Percentiles rank a stretch among this genome's conserved stretches.
These are phyloP conservation scores for Monascus ruber DNA, from an alignment of 2,329 filamentous ascomycete species.

Conservation along the genomic window DNA sequence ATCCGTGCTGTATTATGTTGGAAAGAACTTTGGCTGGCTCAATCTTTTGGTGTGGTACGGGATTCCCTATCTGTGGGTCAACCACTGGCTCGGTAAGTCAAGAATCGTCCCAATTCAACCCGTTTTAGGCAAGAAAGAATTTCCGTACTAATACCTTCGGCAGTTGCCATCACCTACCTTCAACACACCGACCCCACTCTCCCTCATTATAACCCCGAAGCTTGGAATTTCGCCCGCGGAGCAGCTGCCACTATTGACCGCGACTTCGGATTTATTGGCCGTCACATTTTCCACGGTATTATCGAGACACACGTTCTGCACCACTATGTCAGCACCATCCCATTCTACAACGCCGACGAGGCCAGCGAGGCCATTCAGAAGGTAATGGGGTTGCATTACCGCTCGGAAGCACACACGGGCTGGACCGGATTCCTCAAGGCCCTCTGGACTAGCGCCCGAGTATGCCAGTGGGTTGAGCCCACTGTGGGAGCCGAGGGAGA, in stretches of 20 bases:
- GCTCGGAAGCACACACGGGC: constrained; percentile 65
- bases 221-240: constrained; percentile 89
- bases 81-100: constrained; percentile 91
- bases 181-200: constrained; percentile 94
- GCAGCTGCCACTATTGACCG: constrained; percentile 93
- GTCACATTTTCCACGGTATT: constrained; percentile 84
- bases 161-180: constrained; percentile 92
- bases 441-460: constrained; percentile 67
- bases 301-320: constrained; percentile 96
- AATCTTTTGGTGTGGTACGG: constrained; percentile 95
- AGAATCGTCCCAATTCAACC: no score
- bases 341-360: constrained; percentile 94
- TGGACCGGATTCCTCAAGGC: constrained; percentile 71
- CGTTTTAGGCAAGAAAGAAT: no score
- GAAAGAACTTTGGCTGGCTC: constrained; percentile 65
- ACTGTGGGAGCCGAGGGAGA: constrained; percentile 69
- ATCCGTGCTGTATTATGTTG: constrained; percentile 54
- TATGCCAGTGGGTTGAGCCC: constrained; percentile 97
- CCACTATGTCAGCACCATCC: constrained; percentile 92
- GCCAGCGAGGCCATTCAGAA: constrained; percentile 87
- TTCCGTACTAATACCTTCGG: constrained; percentile 4
- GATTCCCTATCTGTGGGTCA: constrained; percentile 90
- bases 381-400: constrained; percentile 94
- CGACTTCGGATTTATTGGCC: constrained; percentile 92
- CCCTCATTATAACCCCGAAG: constrained; percentile 75